A percentile compares a stretch with the other conserved stretches of the same genome.
Conservation (phyloP, 2,329 filamentous ascomycete genomes). For the Cladosporium cucumerinum region DNA sequence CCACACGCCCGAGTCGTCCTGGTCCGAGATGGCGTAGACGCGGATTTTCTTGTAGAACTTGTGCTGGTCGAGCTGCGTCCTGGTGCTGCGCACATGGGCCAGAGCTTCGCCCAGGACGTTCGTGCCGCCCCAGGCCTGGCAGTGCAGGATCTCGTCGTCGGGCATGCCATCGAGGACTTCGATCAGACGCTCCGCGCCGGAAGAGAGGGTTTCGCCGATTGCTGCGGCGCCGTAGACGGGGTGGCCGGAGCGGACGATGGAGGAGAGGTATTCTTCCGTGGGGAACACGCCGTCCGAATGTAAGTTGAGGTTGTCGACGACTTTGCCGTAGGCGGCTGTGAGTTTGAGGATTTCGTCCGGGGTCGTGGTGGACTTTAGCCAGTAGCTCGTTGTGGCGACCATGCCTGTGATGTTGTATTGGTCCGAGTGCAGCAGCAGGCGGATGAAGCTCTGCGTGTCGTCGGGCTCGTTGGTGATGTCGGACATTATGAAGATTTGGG, state of each 20-base stretch:
- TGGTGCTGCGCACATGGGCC: constrained; percentile 34
- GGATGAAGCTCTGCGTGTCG: constrained; percentile 29
- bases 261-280: constrained; percentile 21
- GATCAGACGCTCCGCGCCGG: constrained; percentile 24
- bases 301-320: constrained; percentile 41
- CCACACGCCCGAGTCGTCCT: constrained; percentile 57
- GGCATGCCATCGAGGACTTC: constrained; percentile 22
- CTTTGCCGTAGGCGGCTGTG: constrained; percentile 30
- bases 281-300: constrained; percentile 37
- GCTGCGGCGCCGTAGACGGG: constrained; percentile 39
- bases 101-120: constrained; percentile 52
- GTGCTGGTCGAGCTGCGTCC: constrained; percentile 33
- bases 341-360: constrained; percentile 30
- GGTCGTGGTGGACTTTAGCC: constrained; percentile 26
- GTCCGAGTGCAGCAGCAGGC: constrained; percentile 26
- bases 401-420: constrained; percentile 28
- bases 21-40: constrained; percentile 58
- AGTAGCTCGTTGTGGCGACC: constrained; percentile 26
- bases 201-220: constrained; percentile 28
- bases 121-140: constrained; percentile 49
- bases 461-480: constrained; percentile 32
- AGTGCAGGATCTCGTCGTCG: constrained; percentile 44
- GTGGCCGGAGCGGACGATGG: constrained; percentile 37
- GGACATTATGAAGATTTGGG: constrained; percentile 28
- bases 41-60: constrained; percentile 44